phyloP scores from a whole-genome alignment of 305 asterid species.

The Solanum hybrid region DNA sequence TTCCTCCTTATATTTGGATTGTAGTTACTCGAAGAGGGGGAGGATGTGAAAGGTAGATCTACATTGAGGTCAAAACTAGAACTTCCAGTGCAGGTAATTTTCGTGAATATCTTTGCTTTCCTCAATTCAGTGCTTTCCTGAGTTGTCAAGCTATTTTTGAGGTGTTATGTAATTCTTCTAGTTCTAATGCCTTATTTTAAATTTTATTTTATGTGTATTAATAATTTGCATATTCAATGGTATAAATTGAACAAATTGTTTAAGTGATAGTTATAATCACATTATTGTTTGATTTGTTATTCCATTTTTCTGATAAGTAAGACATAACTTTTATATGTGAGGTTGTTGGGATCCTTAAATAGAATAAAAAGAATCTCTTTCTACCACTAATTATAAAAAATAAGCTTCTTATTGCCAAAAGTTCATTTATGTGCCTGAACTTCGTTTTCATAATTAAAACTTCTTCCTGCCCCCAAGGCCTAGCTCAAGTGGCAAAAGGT shows the following conservation, averaged over 20 bases:
- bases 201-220: neutral
- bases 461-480: neutral
- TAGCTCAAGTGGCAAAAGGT: neutral
- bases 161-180: neutral
- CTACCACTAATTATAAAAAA: neutral
- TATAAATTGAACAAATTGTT: neutral
- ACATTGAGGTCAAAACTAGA: conserved; percentile 85
- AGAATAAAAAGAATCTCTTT: neutral
- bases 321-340: neutral
- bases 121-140: neutral
- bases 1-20: neutral
- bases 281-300: neutral
- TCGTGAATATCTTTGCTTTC: neutral
- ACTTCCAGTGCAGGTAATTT: conserved; percentile 91
- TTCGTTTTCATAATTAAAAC: neutral
- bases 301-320: neutral
- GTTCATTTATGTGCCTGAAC: neutral
- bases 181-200: neutral
- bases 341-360: neutral
- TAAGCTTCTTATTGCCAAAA: neutral
- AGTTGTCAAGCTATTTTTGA: neutral
- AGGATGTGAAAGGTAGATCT: conserved; percentile 72
- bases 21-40: conserved; percentile 95
- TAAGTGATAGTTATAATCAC: neutral
- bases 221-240: neutral